A percentile compares a stretch with the other conserved stretches of the same genome.
Conservation (phyloP, 495 filamentous ascomycete species). For the Rhypophila decipiens region DNA sequence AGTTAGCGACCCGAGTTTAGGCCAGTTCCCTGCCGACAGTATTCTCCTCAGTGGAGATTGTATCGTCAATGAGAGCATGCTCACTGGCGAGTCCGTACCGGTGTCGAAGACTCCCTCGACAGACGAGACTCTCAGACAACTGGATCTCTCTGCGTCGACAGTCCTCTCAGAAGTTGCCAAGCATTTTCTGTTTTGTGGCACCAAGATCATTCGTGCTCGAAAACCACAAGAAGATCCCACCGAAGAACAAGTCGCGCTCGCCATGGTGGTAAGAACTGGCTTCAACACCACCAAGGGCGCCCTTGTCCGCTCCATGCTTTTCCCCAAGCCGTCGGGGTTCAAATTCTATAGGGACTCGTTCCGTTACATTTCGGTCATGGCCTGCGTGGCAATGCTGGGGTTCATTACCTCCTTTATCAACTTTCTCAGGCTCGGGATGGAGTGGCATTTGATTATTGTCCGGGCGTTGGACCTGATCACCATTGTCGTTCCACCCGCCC, state of each 20-base stretch:
- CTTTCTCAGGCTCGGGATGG: conserved; percentile 73
- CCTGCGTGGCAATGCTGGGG: conserved; percentile 73
- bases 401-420: conserved; percentile 90
- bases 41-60: conserved; percentile 89
- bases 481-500: conserved; percentile 92
- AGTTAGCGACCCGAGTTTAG: conserved; percentile 88
- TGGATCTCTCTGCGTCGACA: conserved; percentile 72
- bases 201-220: conserved; percentile 86
- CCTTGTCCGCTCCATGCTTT: conserved; percentile 95
- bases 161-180: conserved; percentile 74
- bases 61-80: conserved; percentile 99
- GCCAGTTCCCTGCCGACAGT: conserved; percentile 92
- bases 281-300: conserved; percentile 98
- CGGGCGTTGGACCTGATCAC: conserved; percentile 94
- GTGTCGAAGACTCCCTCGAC: conserved; percentile 86
- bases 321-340: conserved; percentile 95
- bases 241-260: conserved; percentile 86
- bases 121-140: conserved; percentile 65
- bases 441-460: conserved; percentile 85
- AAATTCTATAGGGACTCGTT: conserved; percentile 98
- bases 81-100: conserved; percentile 96
- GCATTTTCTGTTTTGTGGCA: conserved; percentile 89
- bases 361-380: conserved; percentile 97
- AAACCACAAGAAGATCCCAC: conserved; percentile 76
- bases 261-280: conserved; percentile 85